phyloP scores from a whole-genome alignment of 2,329 filamentous ascomycete species.

The Penicillium glabrum region DNA sequence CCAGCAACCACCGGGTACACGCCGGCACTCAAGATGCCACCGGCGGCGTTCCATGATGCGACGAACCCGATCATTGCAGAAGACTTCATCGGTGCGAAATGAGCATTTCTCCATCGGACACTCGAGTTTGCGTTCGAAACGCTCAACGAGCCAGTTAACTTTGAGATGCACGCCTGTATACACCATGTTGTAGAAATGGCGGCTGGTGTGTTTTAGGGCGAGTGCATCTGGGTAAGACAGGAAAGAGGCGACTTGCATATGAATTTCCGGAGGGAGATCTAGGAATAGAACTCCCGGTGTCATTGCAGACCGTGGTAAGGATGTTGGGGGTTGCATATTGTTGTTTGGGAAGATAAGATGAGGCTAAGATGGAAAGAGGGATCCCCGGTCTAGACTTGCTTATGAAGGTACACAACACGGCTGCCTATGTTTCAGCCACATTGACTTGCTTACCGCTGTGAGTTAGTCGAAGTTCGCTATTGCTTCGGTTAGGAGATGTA shows the following conservation, averaged over 20 bases:
- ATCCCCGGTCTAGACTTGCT: not conserved
- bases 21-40: slow-evolving; percentile 40
- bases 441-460: not conserved
- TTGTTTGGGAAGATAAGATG: not conserved
- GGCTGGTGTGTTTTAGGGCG: slow-evolving; percentile 66
- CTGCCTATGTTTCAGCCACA: not conserved
- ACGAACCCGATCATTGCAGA: slow-evolving; percentile 42
- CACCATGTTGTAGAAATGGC: slow-evolving; percentile 64
- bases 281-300: slow-evolving; percentile 34
- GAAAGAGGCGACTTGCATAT: slow-evolving; percentile 59
- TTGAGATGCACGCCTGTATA: slow-evolving; percentile 66
- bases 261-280: slow-evolving; percentile 65
- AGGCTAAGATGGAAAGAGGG: not conserved
- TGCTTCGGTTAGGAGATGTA: not conserved
- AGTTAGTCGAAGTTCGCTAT: not conserved
- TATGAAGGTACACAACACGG: not conserved
- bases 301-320: not conserved
- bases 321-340: not conserved
- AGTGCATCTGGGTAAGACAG: slow-evolving; percentile 71
- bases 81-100: slow-evolving; percentile 43
- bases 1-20: slow-evolving; percentile 32
- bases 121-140: slow-evolving; percentile 62
- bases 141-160: slow-evolving; percentile 67
- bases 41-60: slow-evolving; percentile 44
- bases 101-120: slow-evolving; percentile 58